A percentile compares a stretch with the other conserved stretches of the same genome.
phyloP scores from a whole-genome alignment of 768 basidiomycete genomes.

The Suillus subaureus region DNA sequence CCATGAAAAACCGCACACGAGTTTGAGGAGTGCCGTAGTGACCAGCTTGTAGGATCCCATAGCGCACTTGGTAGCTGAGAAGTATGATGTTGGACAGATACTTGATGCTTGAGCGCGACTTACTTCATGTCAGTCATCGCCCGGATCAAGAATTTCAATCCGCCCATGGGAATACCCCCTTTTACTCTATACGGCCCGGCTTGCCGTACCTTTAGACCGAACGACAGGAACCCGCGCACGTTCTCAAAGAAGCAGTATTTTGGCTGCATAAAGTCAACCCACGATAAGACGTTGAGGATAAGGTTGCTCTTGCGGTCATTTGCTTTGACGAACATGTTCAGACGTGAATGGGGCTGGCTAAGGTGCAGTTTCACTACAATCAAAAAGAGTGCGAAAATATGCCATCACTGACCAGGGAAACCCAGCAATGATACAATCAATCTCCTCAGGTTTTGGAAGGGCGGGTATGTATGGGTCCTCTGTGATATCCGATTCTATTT shows the following conservation, averaged over 20 bases:
- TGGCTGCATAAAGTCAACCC: conserved; percentile 44
- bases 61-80: conserved; percentile 46
- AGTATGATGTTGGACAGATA: background rate
- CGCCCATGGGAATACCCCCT: conserved; percentile 74
- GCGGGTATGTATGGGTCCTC: conserved; percentile 28
- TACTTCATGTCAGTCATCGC: conserved; percentile 71
- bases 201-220: conserved; percentile 41
- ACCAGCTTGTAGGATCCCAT: conserved; percentile 45
- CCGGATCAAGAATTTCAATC: conserved; percentile 65
- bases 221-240: conserved; percentile 47
- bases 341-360: conserved; percentile 72
- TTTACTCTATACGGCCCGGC: conserved; percentile 44
- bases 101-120: conserved; percentile 11
- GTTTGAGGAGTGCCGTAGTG: conserved; percentile 51
- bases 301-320: conserved; percentile 70
- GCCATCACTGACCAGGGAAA: conserved; percentile 65
- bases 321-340: conserved; percentile 73
- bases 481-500: conserved; percentile 26
- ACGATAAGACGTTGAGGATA: conserved; percentile 58
- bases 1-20: conserved; percentile 50
- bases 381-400: conserved; percentile 4
- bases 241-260: conserved; percentile 52
- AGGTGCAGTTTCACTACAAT: conserved; percentile 7
- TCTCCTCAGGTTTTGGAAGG: conserved; percentile 52
- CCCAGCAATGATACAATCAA: conserved; percentile 67